phyloP scores from a whole-genome alignment of 2,329 filamentous ascomycete species.

The Paramyrothecium sp. region DNA sequence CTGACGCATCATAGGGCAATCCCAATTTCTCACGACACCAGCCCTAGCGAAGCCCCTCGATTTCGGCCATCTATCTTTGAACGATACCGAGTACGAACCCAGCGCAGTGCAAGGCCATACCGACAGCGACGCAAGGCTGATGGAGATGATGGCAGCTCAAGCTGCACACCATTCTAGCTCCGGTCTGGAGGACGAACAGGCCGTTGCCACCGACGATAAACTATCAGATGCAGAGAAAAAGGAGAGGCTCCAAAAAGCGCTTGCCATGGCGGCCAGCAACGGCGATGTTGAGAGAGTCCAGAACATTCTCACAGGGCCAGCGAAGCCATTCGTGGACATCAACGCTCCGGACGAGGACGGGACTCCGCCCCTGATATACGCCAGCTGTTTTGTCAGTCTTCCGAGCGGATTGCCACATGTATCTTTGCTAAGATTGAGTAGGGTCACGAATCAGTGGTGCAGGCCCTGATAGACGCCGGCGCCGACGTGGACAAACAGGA shows the following conservation, averaged over 20 bases:
- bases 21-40: constrained; percentile 88
- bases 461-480: constrained; percentile 78
- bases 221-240: constrained; percentile 75
- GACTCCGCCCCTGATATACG: constrained; percentile 94
- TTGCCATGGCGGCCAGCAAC: constrained; percentile 96
- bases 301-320: constrained; percentile 71
- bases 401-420: not conserved
- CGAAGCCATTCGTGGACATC: constrained; percentile 75
- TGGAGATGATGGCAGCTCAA: constrained; percentile 95
- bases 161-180: constrained; percentile 76
- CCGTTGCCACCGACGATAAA: constrained; percentile 71
- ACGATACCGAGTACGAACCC: constrained; percentile 75
- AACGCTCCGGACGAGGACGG: constrained; percentile 91
- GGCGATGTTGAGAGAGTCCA: constrained; percentile 82
- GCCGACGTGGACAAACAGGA: constrained; percentile 92
- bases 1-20: constrained; percentile 67
- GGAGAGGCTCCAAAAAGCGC: constrained; percentile 76
- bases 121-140: constrained; percentile 83
- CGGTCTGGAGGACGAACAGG: constrained; percentile 75
- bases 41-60: constrained; percentile 79
- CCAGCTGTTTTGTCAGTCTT: constrained; percentile 83
- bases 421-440: constrained; percentile 28
- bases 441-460: constrained; percentile 88
- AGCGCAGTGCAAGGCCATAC: constrained; percentile 49
- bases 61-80: constrained; percentile 78